Percentiles rank a stretch among this genome's conserved stretches.
Evolutionary conservation across 2,329 filamentous ascomycete genomes (phyloP).

Genomic region (Aspergillus proliferans): DNA sequence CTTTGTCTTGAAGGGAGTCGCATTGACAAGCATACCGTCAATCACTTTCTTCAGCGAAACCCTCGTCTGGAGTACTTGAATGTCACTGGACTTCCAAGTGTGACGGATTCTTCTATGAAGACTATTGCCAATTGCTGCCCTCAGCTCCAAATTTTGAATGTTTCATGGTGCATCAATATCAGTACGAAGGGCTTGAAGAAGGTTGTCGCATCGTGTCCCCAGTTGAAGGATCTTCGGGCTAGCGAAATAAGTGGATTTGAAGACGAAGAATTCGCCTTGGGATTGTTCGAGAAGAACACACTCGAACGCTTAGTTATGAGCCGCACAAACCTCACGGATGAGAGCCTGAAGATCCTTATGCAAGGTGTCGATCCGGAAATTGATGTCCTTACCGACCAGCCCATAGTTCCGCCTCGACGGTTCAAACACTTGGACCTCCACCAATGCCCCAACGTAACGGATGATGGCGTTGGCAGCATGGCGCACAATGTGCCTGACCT

Average conservation of each 20-base stretch:
- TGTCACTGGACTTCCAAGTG: slow-evolving; percentile 67
- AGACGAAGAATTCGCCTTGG: slow-evolving; percentile 62
- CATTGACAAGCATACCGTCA: slow-evolving; percentile 70
- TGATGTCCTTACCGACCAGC: slow-evolving; percentile 70
- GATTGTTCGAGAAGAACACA: slow-evolving; percentile 72
- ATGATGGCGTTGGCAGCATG: slow-evolving; percentile 62
- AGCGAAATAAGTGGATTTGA: slow-evolving; percentile 78
- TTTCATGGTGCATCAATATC: slow-evolving; percentile 89
- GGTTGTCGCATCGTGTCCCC: slow-evolving; percentile 66
- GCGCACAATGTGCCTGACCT: slow-evolving; percentile 70
- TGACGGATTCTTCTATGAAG: slow-evolving; percentile 77
- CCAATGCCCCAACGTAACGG: slow-evolving; percentile 68
- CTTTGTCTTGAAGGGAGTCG: slow-evolving; percentile 85
- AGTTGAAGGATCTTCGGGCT: slow-evolving; percentile 71
- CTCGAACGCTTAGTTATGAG: slow-evolving; percentile 77
- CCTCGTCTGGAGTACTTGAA: slow-evolving; percentile 75
- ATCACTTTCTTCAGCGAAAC: slow-evolving; percentile 76
- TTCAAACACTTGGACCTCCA: slow-evolving; percentile 82
- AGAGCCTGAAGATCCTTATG: slow-evolving; percentile 65
- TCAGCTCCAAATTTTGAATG: slow-evolving; percentile 74
- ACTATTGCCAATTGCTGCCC: slow-evolving; percentile 77
- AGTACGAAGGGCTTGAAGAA: slow-evolving; percentile 68
- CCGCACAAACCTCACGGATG: slow-evolving; percentile 70
- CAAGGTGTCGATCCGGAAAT: slow-evolving; percentile 70
- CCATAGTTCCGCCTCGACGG: slow-evolving; percentile 68